Evolutionary conservation across 2,329 filamentous ascomycete genomes (phyloP), one percentile per base, ranked within the genome.

Genomic region (Rhytidhysteron rufulum): DNA sequence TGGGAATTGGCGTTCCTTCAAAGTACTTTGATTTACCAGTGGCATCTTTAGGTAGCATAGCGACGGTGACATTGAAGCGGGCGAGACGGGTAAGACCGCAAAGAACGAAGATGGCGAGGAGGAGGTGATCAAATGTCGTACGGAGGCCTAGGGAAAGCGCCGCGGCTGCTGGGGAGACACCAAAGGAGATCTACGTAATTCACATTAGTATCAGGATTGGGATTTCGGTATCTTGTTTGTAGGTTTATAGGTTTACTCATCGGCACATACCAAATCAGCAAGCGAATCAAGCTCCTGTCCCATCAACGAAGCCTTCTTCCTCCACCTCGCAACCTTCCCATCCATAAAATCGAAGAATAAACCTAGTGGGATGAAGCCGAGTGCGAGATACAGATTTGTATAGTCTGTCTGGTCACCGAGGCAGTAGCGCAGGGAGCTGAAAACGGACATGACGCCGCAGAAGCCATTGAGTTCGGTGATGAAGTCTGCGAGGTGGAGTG

Each of bases 291-390:
- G 74, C 69, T 98, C 93, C 68, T 96, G 91, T 10, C 93, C 93
- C 91, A 98, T 97, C 63, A 98, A 75, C 56, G 87, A 94, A 58
- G 88, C 93, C 83, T 96, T 98, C 71, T 88, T 85, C 64, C 93
- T 82, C 93, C 93, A 97, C 50, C 93, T 78, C 48, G 93, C 93
- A 41, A 98, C 90, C 63, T 90, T 93, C 61, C 93, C 93, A 66
- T 98, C 93, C 77, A 97, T 88, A 62, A 95, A 94, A 68, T 98
- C 93, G 66, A 97, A 97, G 73, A 97, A 96, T 10, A 97, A 74
- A 1, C 58, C 58, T 3, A 96, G 87, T 1, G 91, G 91, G 67
- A 97, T 86, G 67, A 96, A 88, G 4, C 74, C 80, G 35, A 98
- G 80, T 2, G 93, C 90, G 24, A 83, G 71, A 79, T 87, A 97